A percentile compares a stretch with the other conserved stretches of the same genome.
phyloP scores from a whole-genome alignment of 192 early-diverging fungal species.

The Coemansia erecta region DNA sequence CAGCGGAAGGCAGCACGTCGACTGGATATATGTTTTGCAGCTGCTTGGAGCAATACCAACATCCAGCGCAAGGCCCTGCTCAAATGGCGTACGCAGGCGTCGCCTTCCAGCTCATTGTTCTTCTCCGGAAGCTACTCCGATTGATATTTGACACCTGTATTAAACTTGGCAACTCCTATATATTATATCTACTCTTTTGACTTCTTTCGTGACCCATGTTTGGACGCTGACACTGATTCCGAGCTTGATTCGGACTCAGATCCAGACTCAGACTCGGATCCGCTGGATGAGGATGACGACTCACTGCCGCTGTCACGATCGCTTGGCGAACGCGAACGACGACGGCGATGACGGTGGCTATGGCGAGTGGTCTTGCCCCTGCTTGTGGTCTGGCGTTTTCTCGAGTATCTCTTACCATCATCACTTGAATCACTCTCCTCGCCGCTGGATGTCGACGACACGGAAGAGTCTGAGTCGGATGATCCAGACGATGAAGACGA shows the following conservation, averaged over 20 bases:
- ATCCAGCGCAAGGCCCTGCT: constrained; percentile 14
- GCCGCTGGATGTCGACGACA: neutral
- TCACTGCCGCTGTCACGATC: too few relatives aligned
- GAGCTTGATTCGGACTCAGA: neutral
- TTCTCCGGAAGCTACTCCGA: constrained; percentile 16
- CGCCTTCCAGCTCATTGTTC: constrained; percentile 37
- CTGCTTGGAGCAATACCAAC: constrained; percentile 38
- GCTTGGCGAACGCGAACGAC: too few relatives aligned
- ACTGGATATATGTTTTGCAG: constrained; percentile 23
- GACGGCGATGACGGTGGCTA: too few relatives aligned
- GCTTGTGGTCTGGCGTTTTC: too few relatives aligned
- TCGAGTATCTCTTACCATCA: too few relatives aligned
- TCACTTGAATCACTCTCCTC: too few relatives aligned
- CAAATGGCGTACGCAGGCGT: constrained; percentile 24
- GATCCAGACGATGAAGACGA: neutral
- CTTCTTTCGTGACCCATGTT: neutral
- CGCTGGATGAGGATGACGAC: neutral
- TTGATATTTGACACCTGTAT: too few relatives aligned
- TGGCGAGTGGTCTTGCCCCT: too few relatives aligned
- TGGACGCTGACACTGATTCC: too few relatives aligned
- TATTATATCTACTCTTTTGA: constrained; percentile 2
- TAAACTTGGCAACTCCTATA: too few relatives aligned
- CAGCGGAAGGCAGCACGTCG: too few relatives aligned
- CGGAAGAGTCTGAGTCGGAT: neutral
- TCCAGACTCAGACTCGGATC: neutral